phyloP scores from a whole-genome alignment of 2,329 filamentous ascomycete species.

The Fonsecaea multimorphosa region DNA sequence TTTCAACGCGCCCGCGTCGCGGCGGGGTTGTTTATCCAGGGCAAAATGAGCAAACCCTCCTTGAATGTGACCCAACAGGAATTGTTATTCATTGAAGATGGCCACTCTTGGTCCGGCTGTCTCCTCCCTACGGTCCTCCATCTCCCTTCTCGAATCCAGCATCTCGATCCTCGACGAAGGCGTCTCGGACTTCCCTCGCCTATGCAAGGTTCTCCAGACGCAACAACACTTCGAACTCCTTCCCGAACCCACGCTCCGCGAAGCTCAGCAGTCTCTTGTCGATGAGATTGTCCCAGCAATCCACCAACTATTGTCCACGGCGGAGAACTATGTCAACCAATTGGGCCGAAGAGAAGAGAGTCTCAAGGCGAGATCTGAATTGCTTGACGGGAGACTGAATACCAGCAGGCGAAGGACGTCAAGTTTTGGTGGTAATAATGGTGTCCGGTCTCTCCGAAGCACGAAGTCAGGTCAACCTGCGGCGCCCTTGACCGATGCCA shows the following conservation, averaged over 20 bases:
- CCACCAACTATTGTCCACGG: slow-evolving; percentile 75
- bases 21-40: slow-evolving; percentile 13
- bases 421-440: slow-evolving; percentile 21
- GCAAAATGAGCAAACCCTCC: not conserved
- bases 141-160: slow-evolving; percentile 66
- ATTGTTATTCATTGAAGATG: slow-evolving; percentile 20
- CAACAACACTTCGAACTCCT: slow-evolving; percentile 91
- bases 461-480: slow-evolving; percentile 32
- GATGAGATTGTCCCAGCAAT: slow-evolving; percentile 91
- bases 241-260: slow-evolving; percentile 78
- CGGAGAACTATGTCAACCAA: slow-evolving; percentile 82
- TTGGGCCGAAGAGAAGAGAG: slow-evolving; percentile 82
- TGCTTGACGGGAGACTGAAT: slow-evolving; percentile 75
- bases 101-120: slow-evolving; percentile 65
- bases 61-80: not conserved
- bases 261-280: slow-evolving; percentile 81
- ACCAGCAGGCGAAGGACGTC: slow-evolving; percentile 48
- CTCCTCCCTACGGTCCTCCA: slow-evolving; percentile 64
- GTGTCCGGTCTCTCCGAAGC: slow-evolving; percentile 30
- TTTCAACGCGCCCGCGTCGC: slow-evolving; percentile 15
- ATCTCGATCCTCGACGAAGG: slow-evolving; percentile 66
- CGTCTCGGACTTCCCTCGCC: slow-evolving; percentile 67
- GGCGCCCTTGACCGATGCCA: slow-evolving; percentile 44
- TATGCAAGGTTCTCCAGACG: slow-evolving; percentile 67
- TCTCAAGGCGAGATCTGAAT: slow-evolving; percentile 78